Conservation (phyloP, 352 stramenopile species). For the Globisporangium acanthophoron region DNA sequence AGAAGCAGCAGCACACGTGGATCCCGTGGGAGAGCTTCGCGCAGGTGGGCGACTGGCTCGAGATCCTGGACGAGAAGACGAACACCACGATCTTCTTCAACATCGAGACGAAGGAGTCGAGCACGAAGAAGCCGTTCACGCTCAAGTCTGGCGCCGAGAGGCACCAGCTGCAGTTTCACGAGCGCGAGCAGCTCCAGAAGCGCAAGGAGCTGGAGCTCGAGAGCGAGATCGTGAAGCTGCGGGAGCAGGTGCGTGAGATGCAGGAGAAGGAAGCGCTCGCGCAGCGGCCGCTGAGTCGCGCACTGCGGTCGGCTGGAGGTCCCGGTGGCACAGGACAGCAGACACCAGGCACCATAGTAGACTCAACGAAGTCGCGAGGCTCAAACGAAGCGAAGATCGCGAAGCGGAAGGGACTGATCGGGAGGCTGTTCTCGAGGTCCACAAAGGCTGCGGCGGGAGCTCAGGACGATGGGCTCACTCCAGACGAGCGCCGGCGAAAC, state of each 20-base stretch:
- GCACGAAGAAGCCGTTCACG: constrained; percentile 37
- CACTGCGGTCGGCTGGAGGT: neutral
- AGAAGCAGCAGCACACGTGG: constrained; percentile 59
- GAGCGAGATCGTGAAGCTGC: constrained; percentile 61
- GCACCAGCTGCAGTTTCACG: constrained; percentile 43
- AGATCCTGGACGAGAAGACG: constrained; percentile 51
- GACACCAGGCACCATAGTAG: no score
- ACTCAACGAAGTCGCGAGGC: neutral
- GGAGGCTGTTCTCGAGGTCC: constrained; percentile 18
- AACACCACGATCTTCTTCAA: constrained; percentile 61
- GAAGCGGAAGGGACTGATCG: constrained; percentile 18
- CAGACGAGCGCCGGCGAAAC: constrained; percentile 31
- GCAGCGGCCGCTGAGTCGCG: constrained; percentile 19
- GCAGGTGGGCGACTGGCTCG: constrained; percentile 62
- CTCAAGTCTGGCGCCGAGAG: constrained; percentile 51
- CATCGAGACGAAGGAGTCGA: constrained; percentile 75
- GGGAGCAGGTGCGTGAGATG: constrained; percentile 45
- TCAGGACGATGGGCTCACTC: constrained; percentile 14
- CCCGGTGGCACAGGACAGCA: neutral
- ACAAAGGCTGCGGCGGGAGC: neutral
- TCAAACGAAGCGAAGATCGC: constrained; percentile 7
- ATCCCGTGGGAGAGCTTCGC: constrained; percentile 45
- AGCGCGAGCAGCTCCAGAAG: constrained; percentile 49
- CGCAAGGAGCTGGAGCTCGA: constrained; percentile 49
- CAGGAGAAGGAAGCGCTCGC: constrained; percentile 27